Evolutionary conservation across 73 alveolate genomes (phyloP), one percentile per base, ranked within the genome.

Genomic region (Paramecium tetraurelia): DNA sequence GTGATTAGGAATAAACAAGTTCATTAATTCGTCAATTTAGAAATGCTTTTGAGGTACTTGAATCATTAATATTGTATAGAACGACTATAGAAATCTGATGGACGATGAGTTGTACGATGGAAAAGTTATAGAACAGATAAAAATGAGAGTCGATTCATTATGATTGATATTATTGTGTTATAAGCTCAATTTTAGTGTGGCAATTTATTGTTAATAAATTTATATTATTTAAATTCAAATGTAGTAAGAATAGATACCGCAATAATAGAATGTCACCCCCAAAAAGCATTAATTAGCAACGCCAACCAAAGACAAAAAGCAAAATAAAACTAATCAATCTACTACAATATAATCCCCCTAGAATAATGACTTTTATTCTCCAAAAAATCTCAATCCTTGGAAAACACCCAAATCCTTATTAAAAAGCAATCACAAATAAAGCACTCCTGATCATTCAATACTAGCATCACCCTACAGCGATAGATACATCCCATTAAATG

Each of bases 351-450:
- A 72, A 33, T 72, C 86, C n/a, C 86, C 86, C 40, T 7, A 63
- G 22, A 33, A 33, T 72, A 33, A 72, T 11, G 86, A 72, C 40
- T 72, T 72, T 40, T 72, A 40, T 36, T 40, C 57, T 36, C 84
- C 84, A 31, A 75, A 75, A 22, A 75, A 41, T 75, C 50, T 40
- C 27, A 80, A 80, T 80, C 90, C 90, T 11, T 80, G 90, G 90
- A 80, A 80, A 80, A 80, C 90, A 31, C 90, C 90, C 5, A 80
- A 80, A 46, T 80, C 90, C 21, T 35, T 43, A 41, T 63, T 80
- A 44, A 80, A 80, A 35, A 18, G 75, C 5, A 80, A 80, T 36
- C 87, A 75, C 18, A 75, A 41, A 22, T 35, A 75, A 75, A 75
- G 14, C 24, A 44, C 90, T 21, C 90, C 90, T 43, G 90, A 80